A percentile compares a stretch with the other conserved stretches of the same genome.
phyloP scores from a whole-genome alignment of 345 rosid genomes.

The Lepidium africanum region DNA sequence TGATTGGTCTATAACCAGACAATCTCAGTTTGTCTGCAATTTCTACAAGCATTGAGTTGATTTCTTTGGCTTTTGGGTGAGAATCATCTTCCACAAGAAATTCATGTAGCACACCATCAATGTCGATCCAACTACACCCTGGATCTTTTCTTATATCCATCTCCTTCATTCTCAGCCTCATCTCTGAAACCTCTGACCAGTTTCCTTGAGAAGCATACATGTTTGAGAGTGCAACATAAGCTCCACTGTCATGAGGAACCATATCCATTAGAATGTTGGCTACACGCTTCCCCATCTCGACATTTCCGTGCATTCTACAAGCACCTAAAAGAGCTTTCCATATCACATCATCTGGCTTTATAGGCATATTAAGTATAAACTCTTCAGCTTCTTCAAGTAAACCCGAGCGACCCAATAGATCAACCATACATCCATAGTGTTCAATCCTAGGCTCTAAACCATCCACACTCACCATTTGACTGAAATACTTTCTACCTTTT shows the following conservation, averaged over 20 bases:
- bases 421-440: conserved; percentile 76
- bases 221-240: conserved; percentile 63
- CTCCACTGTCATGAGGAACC: conserved; percentile 61
- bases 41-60: conserved; percentile 45
- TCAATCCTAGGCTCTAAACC: conserved; percentile 61
- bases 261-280: conserved; percentile 45
- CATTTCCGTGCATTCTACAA: conserved; percentile 51
- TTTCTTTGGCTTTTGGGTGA: conserved; percentile 45
- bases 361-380: conserved; percentile 48
- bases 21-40: conserved; percentile 34
- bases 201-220: conserved; percentile 52
- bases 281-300: conserved; percentile 47
- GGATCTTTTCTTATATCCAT: conserved; percentile 61
- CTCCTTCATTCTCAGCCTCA: conserved; percentile 63
- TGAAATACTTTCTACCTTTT: conserved; percentile 44
- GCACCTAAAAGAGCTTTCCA: conserved; percentile 67
- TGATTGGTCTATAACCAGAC: conserved; percentile 48
- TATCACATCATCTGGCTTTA: conserved; percentile 52
- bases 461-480: conserved; percentile 41
- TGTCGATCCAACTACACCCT: conserved; percentile 71
- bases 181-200: conserved; percentile 53
- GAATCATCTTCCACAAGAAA: conserved; percentile 62
- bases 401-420: conserved; percentile 58
- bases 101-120: conserved; percentile 49
- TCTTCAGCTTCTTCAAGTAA: conserved; percentile 55